phyloP scores from a whole-genome alignment of 192 early-diverging fungal genomes.

The Mortierella claussenii region DNA sequence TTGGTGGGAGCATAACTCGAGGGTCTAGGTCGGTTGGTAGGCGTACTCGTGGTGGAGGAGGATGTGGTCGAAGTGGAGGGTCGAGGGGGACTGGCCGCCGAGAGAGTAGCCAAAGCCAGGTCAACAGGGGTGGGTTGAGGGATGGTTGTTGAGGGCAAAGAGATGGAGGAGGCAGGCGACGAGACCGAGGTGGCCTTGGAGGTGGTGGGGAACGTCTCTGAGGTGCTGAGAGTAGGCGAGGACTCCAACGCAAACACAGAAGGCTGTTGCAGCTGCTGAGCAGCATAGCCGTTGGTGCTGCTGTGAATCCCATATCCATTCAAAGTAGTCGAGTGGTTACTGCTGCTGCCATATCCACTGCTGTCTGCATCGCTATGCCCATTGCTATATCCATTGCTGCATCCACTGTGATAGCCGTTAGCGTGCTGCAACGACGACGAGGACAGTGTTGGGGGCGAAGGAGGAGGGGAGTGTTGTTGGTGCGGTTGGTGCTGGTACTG shows the following conservation, averaged over 20 bases:
- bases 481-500: not conserved
- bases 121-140: slow-evolving; percentile 15
- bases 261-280: slow-evolving; percentile 10
- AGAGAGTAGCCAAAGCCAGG: slow-evolving; percentile 20
- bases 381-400: too few species aligned
- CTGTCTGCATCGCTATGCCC: too few species aligned
- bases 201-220: slow-evolving; percentile 25
- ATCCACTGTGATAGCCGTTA: not conserved
- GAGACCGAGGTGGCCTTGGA: slow-evolving; percentile 22
- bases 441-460: slow-evolving; percentile 1
- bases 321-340: too few species aligned
- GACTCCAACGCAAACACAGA: slow-evolving; percentile 21
- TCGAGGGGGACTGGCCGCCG: slow-evolving; percentile 12
- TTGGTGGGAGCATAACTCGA: slow-evolving; percentile 52
- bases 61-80: slow-evolving; percentile 26
- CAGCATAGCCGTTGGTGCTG: not conserved
- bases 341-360: too few species aligned
- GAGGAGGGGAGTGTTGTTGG: slow-evolving; percentile 12
- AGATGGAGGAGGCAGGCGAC: slow-evolving; percentile 37
- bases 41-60: slow-evolving; percentile 9
- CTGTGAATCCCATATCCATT: not conserved
- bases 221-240: slow-evolving; percentile 27
- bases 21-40: slow-evolving; percentile 25
- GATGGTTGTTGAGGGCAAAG: not conserved
- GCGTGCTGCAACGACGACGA: not conserved